Percentiles rank a stretch among this genome's conserved stretches.
Conservation (phyloP, 75 land plant species). For the Cupressus sempervirens region DNA sequence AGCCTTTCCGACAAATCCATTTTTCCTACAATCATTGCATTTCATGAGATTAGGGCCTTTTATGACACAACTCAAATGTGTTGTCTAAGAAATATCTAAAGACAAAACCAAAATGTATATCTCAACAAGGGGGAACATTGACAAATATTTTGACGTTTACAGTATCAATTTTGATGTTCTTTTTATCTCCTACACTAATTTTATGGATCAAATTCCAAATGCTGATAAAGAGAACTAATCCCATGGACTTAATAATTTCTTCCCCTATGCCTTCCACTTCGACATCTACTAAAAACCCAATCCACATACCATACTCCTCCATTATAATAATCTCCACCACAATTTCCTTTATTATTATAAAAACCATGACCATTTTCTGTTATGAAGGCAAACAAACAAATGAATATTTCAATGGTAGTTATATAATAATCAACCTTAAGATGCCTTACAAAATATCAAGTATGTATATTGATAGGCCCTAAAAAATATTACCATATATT, state of each 20-base stretch:
- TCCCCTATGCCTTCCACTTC: neutral
- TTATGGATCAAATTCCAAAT: too few relatives aligned
- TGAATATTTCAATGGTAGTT: neutral
- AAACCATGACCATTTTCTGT: constrained; percentile 4
- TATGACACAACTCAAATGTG: too few relatives aligned
- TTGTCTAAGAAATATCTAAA: too few relatives aligned
- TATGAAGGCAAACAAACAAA: neutral
- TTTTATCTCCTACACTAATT: too few relatives aligned
- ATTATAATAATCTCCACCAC: neutral
- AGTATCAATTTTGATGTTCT: too few relatives aligned
- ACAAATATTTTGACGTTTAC: too few relatives aligned
- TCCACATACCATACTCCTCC: constrained; percentile 10
- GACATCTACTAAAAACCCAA: constrained; percentile 2
- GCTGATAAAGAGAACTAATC: too few relatives aligned
- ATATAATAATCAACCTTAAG: neutral
- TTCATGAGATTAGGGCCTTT: too few relatives aligned
- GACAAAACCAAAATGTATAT: too few relatives aligned
- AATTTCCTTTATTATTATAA: neutral
- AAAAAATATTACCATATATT: neutral
- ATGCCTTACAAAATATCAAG: neutral
- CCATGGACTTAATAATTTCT: neutral
- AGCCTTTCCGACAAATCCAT: too few relatives aligned
- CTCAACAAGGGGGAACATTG: too few relatives aligned
- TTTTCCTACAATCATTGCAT: too few relatives aligned
- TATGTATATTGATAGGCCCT: neutral